These are phyloP conservation scores for Mucor velutinosus DNA, from an alignment of 371 early-diverging fungal genomes.

Conservation along the genomic window DNA sequence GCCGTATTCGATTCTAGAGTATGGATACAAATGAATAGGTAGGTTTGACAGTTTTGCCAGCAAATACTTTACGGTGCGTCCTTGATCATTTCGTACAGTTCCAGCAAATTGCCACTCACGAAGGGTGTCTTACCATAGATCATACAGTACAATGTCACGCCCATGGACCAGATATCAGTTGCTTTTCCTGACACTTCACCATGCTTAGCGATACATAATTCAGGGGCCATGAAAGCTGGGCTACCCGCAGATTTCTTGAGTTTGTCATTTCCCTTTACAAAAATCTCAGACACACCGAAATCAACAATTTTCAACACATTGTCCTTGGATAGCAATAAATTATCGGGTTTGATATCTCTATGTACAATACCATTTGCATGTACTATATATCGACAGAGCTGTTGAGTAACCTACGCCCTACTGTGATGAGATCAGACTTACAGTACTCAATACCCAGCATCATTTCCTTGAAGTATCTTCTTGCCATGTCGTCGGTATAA, in stretches of 20 bases:
- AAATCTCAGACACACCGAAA: conserved; percentile 93
- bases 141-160: conserved; percentile 95
- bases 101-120: conserved; percentile 66
- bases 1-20: conserved; percentile 11
- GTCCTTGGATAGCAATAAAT: conserved; percentile 86
- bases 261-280: conserved; percentile 69
- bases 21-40: neutral
- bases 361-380: conserved; percentile 40
- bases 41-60: neutral
- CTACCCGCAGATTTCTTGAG: conserved; percentile 80
- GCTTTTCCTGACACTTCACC: conserved; percentile 73
- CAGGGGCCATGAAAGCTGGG: conserved; percentile 63
- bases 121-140: conserved; percentile 92
- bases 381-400: conserved; percentile 12
- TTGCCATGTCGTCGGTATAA: conserved; percentile 56
- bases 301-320: conserved; percentile 96
- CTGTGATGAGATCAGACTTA: conserved; percentile 38
- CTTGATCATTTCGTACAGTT: conserved; percentile 77
- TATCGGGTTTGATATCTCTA: conserved; percentile 97
- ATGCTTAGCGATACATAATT: conserved; percentile 38
- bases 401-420: neutral
- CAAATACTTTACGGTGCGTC: conserved; percentile 43
- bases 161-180: conserved; percentile 99
- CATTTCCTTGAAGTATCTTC: conserved; percentile 81
- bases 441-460: conserved; percentile 94